Percentiles rank a stretch among this genome's conserved stretches.
Conservation (phyloP, 352 stramenopile genomes). For the Pythium guiyangense region DNA sequence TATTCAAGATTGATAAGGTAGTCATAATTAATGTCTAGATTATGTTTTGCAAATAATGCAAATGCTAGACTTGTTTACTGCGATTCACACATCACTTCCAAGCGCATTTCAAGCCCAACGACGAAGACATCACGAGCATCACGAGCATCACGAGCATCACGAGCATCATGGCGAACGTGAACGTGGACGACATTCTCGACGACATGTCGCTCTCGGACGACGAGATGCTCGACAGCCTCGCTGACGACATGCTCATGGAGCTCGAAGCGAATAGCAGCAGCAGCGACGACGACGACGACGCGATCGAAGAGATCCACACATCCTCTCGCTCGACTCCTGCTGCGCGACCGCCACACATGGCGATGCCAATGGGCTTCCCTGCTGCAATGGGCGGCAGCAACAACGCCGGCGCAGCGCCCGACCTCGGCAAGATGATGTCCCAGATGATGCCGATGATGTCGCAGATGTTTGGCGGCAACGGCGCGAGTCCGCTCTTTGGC, state of each 20-base stretch:
- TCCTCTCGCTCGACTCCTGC: slow-evolving; percentile 14
- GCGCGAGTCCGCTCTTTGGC: slow-evolving; percentile 7
- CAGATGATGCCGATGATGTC: slow-evolving; percentile 89
- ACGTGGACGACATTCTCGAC: slow-evolving; percentile 74
- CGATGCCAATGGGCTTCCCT: slow-evolving; percentile 25
- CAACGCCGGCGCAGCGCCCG: slow-evolving; percentile 31
- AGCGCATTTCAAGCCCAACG: too few species aligned
- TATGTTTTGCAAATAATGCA: too few species aligned
- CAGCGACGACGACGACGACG: slow-evolving; percentile 10
- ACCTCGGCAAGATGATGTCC: slow-evolving; percentile 79
- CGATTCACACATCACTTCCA: too few species aligned
- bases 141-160: too few species aligned
- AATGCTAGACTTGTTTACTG: too few species aligned
- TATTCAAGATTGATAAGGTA: too few species aligned
- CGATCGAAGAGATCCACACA: slow-evolving; percentile 18
- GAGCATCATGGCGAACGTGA: too few species aligned
- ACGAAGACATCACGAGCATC: too few species aligned
- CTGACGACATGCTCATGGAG: slow-evolving; percentile 80
- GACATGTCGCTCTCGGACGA: slow-evolving; percentile 84
- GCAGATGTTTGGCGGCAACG: slow-evolving; percentile 60
- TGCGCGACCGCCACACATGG: neutral
- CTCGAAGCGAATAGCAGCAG: slow-evolving; percentile 27
- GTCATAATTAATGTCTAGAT: too few species aligned
- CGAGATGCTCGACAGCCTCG: slow-evolving; percentile 75
- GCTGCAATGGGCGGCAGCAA: slow-evolving; percentile 3